phyloP scores from a whole-genome alignment of 306 rosid species.

The Glycine latifolia region DNA sequence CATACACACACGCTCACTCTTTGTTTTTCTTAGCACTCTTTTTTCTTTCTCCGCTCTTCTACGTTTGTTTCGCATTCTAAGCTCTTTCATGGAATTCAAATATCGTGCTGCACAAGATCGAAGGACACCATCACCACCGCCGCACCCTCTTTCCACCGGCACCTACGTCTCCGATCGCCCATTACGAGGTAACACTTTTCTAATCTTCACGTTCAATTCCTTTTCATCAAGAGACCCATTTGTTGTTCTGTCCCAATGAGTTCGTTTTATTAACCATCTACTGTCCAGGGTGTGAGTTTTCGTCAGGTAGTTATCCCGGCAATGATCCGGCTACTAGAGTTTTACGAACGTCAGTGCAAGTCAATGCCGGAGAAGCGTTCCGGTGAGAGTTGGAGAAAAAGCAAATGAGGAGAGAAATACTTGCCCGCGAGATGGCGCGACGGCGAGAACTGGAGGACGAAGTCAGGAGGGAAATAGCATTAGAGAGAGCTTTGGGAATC shows the following conservation, averaged over 20 bases:
- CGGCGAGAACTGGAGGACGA: not conserved
- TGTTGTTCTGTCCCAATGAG: not conserved
- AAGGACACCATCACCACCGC: not conserved
- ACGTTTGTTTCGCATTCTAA: no score
- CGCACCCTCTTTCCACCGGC: not conserved
- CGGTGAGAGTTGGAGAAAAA: slow-evolving; percentile 57
- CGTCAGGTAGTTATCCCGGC: not conserved
- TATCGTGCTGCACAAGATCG: not conserved
- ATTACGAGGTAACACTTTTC: not conserved
- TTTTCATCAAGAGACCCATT: not conserved
- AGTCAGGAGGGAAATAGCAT: not conserved
- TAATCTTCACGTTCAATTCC: not conserved
- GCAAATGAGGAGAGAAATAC: slow-evolving; percentile 56
- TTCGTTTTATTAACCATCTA: not conserved
- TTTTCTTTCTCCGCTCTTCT: no score
- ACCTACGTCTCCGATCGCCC: not conserved
- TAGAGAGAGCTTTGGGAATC: not conserved
- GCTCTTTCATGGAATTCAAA: not conserved
- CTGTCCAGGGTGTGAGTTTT: no score
- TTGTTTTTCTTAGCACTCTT: no score
- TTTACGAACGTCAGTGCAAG: not conserved
- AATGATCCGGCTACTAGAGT: slow-evolving; percentile 4
- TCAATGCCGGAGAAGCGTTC: slow-evolving; percentile 31
- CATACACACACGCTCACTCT: no score
- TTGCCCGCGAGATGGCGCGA: slow-evolving; percentile 40